Percentiles rank a stretch among this genome's conserved stretches.
Evolutionary conservation across 352 stramenopile genomes (phyloP).

Genomic region (Phytophthora cactorum): DNA sequence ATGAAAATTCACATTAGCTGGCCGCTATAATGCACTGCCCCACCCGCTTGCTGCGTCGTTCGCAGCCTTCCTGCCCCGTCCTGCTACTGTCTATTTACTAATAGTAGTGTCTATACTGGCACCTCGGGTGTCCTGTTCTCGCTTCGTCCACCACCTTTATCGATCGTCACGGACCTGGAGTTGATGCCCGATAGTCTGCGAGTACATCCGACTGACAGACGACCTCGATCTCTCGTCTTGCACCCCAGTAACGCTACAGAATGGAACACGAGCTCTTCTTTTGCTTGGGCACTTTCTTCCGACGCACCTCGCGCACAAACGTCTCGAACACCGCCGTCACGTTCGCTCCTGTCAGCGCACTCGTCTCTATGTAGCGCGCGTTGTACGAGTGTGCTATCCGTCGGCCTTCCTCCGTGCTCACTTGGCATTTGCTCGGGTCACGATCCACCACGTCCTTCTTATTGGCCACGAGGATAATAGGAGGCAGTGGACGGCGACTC

Average conservation of each 20-base stretch:
- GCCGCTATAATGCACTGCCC: slow-evolving; percentile 21
- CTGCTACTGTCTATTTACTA: slow-evolving; percentile 48
- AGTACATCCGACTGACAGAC: background rate
- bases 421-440: slow-evolving; percentile 82
- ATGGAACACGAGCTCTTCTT: slow-evolving; percentile 80
- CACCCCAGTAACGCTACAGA: slow-evolving; percentile 46
- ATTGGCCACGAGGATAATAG: slow-evolving; percentile 90
- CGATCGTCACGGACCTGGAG: background rate
- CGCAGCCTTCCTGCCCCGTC: slow-evolving; percentile 10
- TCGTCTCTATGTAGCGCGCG: slow-evolving; percentile 89
- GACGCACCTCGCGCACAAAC: slow-evolving; percentile 86
- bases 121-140: slow-evolving; percentile 20
- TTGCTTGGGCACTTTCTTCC: slow-evolving; percentile 78
- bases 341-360: slow-evolving; percentile 83
- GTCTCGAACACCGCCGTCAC: slow-evolving; percentile 89
- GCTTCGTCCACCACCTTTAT: slow-evolving; percentile 11
- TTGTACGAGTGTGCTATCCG: slow-evolving; percentile 89
- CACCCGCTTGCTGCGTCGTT: slow-evolving; percentile 13
- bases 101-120: slow-evolving; percentile 43
- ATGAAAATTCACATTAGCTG: slow-evolving; percentile 40
- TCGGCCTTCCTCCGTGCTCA: slow-evolving; percentile 84
- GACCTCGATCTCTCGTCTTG: slow-evolving; percentile 2
- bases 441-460: slow-evolving; percentile 90
- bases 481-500: slow-evolving; percentile 71
- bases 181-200: background rate